Percentiles rank a stretch among this genome's conserved stretches.
phyloP scores from a whole-genome alignment of 768 basidiomycete species.

The Phaeolepiota aurea region DNA sequence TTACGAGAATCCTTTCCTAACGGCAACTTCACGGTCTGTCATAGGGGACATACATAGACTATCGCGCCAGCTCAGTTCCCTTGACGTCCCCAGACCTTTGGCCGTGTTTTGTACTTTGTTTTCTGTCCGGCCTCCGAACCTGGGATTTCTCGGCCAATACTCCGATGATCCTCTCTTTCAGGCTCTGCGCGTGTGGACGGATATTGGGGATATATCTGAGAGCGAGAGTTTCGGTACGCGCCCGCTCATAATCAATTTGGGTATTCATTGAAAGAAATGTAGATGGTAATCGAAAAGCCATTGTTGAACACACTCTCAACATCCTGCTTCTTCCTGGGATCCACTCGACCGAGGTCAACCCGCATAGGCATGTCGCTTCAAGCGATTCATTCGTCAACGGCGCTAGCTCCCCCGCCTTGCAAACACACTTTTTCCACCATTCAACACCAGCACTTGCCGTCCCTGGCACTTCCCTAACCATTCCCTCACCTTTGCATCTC shows the following conservation, averaged over 20 bases:
- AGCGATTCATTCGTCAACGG: conserved; percentile 30
- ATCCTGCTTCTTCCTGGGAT: conserved; percentile 68
- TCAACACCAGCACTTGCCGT: conserved; percentile 43
- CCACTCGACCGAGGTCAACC: conserved; percentile 37
- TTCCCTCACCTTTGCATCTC: conserved; percentile 69
- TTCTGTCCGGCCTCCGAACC: conserved; percentile 28
- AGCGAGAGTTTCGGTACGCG: conserved; percentile 67
- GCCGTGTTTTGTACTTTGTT: conserved; percentile 53
- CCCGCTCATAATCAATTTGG: background rate
- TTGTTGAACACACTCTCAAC: conserved; percentile 77
- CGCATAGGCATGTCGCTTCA: conserved; percentile 19
- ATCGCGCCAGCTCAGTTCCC: conserved; percentile 46
- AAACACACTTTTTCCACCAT: conserved; percentile 19
- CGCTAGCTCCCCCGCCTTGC: conserved; percentile 19
- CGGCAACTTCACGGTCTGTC: conserved; percentile 63
- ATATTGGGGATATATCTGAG: conserved; percentile 68
- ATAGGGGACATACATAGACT: conserved; percentile 66
- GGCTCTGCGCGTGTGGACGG: conserved; percentile 64
- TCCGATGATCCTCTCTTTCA: conserved; percentile 44
- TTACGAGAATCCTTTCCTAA: conserved; percentile 75
- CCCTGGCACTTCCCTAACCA: conserved; percentile 46
- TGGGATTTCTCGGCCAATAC: conserved; percentile 11
- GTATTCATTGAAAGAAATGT: conserved; percentile 1
- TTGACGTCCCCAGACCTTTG: conserved; percentile 64
- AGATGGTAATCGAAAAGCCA: conserved; percentile 70